phyloP scores from a whole-genome alignment of 306 rosid genomes.

The Cucumis sativus region DNA sequence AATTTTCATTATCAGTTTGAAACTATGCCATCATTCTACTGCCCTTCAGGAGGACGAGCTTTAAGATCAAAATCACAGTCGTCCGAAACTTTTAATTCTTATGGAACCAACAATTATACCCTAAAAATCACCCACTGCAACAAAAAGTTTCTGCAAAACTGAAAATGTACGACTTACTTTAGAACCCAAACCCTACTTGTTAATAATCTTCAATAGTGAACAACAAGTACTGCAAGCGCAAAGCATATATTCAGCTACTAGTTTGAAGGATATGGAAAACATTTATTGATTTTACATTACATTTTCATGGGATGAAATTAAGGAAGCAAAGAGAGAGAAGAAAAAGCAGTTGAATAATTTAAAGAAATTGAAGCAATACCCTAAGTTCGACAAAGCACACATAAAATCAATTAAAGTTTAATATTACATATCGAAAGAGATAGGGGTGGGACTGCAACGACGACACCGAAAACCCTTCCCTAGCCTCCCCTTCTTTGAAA shows the following conservation, averaged over 20 bases:
- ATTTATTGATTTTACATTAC: too few species aligned
- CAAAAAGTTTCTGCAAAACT: neutral
- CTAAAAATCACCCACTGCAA: neutral
- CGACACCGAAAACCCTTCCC: too few species aligned
- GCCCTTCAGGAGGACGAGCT: neutral
- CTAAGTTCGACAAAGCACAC: too few species aligned
- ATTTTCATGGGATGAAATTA: too few species aligned
- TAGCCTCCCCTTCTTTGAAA: too few species aligned
- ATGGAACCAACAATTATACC: neutral
- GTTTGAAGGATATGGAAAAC: neutral
- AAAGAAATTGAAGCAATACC: too few species aligned
- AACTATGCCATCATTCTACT: constrained; percentile 6
- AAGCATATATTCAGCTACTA: neutral
- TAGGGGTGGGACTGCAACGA: too few species aligned
- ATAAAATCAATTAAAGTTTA: too few species aligned
- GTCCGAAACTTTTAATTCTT: neutral
- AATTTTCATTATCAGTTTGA: neutral
- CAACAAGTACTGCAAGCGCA: neutral
- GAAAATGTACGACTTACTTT: neutral
- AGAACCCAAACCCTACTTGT: neutral
- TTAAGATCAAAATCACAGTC: neutral
- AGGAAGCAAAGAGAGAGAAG: too few species aligned
- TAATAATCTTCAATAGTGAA: neutral
- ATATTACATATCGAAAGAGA: too few species aligned
- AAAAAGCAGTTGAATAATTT: too few species aligned